phyloP scores from a whole-genome alignment of 1,284 basidiomycete species.

The Pyrrhoderma noxium region DNA sequence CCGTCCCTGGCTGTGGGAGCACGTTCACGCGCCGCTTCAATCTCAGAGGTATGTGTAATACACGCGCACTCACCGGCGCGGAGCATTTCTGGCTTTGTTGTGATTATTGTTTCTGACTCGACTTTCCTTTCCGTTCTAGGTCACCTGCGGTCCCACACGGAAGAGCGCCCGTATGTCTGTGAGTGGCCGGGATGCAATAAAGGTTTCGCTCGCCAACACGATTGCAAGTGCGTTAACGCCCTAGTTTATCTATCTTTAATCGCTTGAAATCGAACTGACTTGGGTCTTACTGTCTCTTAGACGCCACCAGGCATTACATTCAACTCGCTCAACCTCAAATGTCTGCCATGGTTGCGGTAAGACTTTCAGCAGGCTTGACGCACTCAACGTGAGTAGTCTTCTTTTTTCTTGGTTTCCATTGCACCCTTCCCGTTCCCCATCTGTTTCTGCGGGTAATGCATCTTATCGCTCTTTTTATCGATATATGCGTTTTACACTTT shows the following conservation, averaged over 20 bases:
- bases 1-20: constrained; percentile 91
- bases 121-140: constrained; percentile 40
- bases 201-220: constrained; percentile 90
- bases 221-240: constrained; percentile 74
- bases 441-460: background rate
- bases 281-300: constrained; percentile 31
- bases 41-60: constrained; percentile 52
- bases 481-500: too few species aligned
- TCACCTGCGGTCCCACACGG: constrained; percentile 93
- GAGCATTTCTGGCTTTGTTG: constrained; percentile 1
- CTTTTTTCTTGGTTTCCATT: constrained; percentile 4
- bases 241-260: constrained; percentile 1
- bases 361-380: constrained; percentile 90
- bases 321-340: constrained; percentile 76
- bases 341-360: constrained; percentile 90
- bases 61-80: background rate
- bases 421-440: background rate
- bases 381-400: constrained; percentile 71
- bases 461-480: too few species aligned
- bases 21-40: constrained; percentile 90
- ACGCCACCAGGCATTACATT: constrained; percentile 83
- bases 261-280: background rate
- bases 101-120: constrained; percentile 16
- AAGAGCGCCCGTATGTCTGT: constrained; percentile 90
- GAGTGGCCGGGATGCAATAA: constrained; percentile 91